Percentiles rank a stretch among this genome's conserved stretches.
Conservation (phyloP, 164 flowering plant genomes). For the Dillenia turbinata region DNA sequence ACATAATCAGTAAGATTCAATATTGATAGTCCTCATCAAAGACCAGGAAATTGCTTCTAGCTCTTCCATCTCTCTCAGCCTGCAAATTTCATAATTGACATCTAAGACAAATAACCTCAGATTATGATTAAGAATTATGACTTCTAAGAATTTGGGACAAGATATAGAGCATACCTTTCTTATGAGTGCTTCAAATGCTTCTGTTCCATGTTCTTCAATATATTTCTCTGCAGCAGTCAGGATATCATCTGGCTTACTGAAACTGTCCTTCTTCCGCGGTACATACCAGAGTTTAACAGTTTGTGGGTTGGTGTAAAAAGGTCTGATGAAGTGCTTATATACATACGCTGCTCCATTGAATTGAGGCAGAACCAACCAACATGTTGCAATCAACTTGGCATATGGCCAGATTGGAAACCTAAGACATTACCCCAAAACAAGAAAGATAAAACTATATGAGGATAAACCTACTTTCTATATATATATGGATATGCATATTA, state of each 20-base stretch:
- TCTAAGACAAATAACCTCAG: no score
- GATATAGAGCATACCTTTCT: slow-evolving; percentile 31
- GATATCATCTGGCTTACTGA: slow-evolving; percentile 56
- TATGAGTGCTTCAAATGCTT: slow-evolving; percentile 66
- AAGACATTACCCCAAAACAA: no score
- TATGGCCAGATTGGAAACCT: slow-evolving; percentile 80
- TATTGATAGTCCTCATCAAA: no score
- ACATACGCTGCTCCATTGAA: slow-evolving; percentile 92
- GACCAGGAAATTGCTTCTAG: no score
- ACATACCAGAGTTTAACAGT: slow-evolving; percentile 54
- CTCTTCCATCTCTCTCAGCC: no score
- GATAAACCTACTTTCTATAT: no score
- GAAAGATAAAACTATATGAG: no score
- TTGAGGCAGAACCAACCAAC: slow-evolving; percentile 91
- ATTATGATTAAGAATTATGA: no score
- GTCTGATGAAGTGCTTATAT: slow-evolving; percentile 63
- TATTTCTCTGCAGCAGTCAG: slow-evolving; percentile 74
- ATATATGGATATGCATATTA: no score
- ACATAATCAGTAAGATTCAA: no score
- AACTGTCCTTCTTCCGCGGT: slow-evolving; percentile 54
- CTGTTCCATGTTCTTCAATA: slow-evolving; percentile 76
- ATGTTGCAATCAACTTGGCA: slow-evolving; percentile 49
- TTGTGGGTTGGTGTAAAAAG: slow-evolving; percentile 58
- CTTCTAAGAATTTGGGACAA: no score
- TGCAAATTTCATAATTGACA: no score